Base-by-base conservation (phyloP, 2,329 filamentous ascomycete species). In the Chaetomiaceae sp. region DNA sequence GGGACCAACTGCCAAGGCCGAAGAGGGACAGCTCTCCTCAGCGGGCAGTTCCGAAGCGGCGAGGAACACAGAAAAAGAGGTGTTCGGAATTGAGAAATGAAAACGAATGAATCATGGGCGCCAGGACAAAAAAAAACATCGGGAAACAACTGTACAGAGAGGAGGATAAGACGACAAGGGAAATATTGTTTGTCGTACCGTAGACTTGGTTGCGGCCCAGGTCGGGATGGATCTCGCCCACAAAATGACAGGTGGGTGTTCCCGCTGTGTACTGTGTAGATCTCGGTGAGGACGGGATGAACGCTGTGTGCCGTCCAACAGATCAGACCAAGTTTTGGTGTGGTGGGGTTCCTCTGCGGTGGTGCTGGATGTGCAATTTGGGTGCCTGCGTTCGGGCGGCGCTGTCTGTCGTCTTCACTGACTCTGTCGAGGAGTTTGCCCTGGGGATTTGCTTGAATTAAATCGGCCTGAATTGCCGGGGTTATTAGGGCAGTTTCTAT, bases 1-100 rank as follows among this genome's bases (percentile, higher is more conserved):
- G 13, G 38, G 45, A 53, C 52, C 42, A 46, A 37, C 40, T 40
- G 49, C 53, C 50, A 53, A 53, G 53, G 41, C 53, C 45, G 44
- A 41, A 49, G 38, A 23, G 41, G 45, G 49, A 33, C 41, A 45
- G 34, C 44, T 45, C 27, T 43, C 5, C 18, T 38, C 40, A 23
- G 18, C 21, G 41, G 21, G 43, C 23, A 42, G 13, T 11, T 25
- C 25, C 30, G 37, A 23, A 20, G 33, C 14, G 34, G 46, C 20
- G 14, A 46, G 13, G 23, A 20, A 30, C 18, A 23, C 23, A 34
- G 14, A 23, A 9, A 33, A 25, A 7, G 20, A 18, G 14, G 23
- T 18, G 3, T 7, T 21, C 10, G 23, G n/a, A 23, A n/a, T n/a
- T 10, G 21, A n/a, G 44, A 23, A 10, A 29, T 14, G 21, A 27